Evolutionary conservation across 768 basidiomycete genomes (phyloP).

Genomic region (Grammothele lineata): DNA sequence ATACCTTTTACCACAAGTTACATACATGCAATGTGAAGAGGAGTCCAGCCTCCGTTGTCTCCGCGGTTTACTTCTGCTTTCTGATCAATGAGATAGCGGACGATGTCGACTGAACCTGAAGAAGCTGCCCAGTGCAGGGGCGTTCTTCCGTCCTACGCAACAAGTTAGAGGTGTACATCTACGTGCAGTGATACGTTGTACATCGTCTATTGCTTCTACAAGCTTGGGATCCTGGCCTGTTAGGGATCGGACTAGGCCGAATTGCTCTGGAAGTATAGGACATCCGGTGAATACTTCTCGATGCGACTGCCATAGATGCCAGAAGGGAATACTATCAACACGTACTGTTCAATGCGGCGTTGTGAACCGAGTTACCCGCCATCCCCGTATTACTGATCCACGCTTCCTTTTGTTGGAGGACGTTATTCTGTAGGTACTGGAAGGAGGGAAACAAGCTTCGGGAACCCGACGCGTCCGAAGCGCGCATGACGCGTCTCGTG

Average conservation of each 20-base stretch:
- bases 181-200: no score
- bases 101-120: constrained; percentile 65
- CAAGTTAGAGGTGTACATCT: no score
- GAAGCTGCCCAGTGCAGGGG: constrained; percentile 86
- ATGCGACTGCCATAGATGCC: no score
- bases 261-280: constrained; percentile 47
- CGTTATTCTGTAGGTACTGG: no score
- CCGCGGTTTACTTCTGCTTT: constrained; percentile 62
- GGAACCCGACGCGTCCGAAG: no score
- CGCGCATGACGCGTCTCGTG: not conserved
- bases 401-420: no score
- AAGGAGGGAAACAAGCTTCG: no score
- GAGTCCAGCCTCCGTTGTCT: constrained; percentile 71
- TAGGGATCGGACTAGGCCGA: constrained; percentile 63
- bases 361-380: constrained; percentile 33
- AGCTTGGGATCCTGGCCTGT: constrained; percentile 56
- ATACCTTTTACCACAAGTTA: no score
- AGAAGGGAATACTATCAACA: not conserved
- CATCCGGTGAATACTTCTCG: no score
- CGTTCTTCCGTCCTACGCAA: constrained; percentile 67
- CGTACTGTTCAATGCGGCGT: constrained; percentile 67
- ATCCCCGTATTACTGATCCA: no score
- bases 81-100: constrained; percentile 63
- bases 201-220: constrained; percentile 60
- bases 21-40: constrained; percentile 76